Percentiles rank a stretch among this genome's conserved stretches.
Conservation (phyloP, 176 grass and related monocot genomes). For the Poa pratensis region DNA sequence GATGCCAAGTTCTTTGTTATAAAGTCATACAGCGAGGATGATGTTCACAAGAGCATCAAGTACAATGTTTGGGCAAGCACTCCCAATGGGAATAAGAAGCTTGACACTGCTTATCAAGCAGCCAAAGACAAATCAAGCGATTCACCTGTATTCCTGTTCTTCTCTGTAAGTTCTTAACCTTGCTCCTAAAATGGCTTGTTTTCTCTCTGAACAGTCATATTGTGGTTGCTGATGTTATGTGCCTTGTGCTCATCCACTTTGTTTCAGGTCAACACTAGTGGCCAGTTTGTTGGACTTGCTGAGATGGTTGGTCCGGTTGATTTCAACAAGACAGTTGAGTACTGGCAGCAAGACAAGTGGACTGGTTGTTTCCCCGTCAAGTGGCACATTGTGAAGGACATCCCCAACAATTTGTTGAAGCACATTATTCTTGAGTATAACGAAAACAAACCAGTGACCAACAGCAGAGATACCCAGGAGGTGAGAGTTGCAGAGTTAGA, state of each 20-base stretch:
- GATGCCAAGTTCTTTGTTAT: constrained; percentile 92
- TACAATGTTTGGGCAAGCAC: constrained; percentile 96
- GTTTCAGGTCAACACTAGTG: constrained; percentile 78
- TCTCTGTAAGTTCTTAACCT: constrained; percentile 71
- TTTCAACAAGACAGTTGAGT: constrained; percentile 83
- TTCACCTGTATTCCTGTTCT: constrained; percentile 80
- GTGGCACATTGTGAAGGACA: constrained; percentile 98
- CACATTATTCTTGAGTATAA: constrained; percentile 90
- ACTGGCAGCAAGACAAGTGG: constrained; percentile 98
- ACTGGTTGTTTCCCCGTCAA: constrained; percentile 90
- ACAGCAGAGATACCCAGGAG: constrained; percentile 95
- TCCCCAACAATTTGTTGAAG: constrained; percentile 83
- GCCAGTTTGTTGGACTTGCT: constrained; percentile 86
- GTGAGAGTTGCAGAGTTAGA: constrained; percentile 37
- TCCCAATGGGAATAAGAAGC: constrained; percentile 88
- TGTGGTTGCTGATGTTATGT: constrained; percentile 32
- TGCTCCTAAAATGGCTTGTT: background rate
- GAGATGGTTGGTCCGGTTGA: constrained; percentile 84
- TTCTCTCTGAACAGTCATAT: background rate
- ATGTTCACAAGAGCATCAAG: constrained; percentile 93
- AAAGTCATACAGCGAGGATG: constrained; percentile 95
- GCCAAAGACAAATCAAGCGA: constrained; percentile 61
- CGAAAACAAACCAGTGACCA: constrained; percentile 94
- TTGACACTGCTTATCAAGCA: constrained; percentile 80
- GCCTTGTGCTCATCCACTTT: background rate